Base-by-base conservation (phyloP, 805 yeast genomes). In the Wickerhamomyces queroliae region DNA sequence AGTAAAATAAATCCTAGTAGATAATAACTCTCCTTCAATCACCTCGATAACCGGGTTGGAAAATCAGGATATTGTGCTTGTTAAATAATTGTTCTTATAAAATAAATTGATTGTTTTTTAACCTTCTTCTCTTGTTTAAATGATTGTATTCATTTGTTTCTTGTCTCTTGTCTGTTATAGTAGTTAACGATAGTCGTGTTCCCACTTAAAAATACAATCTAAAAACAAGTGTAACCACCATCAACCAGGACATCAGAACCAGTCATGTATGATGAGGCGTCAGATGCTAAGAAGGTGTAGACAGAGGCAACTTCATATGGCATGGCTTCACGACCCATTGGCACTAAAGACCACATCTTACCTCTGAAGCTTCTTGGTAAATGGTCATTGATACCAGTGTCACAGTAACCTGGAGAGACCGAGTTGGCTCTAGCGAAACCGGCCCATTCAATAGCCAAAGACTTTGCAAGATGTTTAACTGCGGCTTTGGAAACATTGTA, bases 331-430 rank as follows among this genome's bases (percentile, higher is more conserved):
- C 91, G 75, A 26, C 88, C 89, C 66, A 76, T 50, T 38, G 90
- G 89, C n/a, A 64, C 67, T 39, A 63, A 39, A 8, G 54, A 41
- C 52, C 66, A 55, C 83, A 82, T 76, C 38, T 59, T 60, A 26
- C 55, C 54, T 46, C 59, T 61, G 48, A 63, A 58, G 33, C 66
- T 69, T 27, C 53, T 47, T 22, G 72, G 70, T 12, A 70, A 58
- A 39, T 62, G 61, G 45, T 62, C 66, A 7, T 75, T 67, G 48
- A 83, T 70, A 49, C 78, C 84, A 7, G 91, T 84, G 41, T 70
- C 71, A 44, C 82, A 80, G 66, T 84, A 83, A 16, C 93, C 93
- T n/a, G 93, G 93, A 15, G 86, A 78, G 27, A 83, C 75, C 22
- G 83, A 66, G 66, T 83, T 83, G 42, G 80, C 89, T 48, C 91